phyloP scores from a whole-genome alignment of 2,329 filamentous ascomycete genomes.

The Nemania diffusa region DNA sequence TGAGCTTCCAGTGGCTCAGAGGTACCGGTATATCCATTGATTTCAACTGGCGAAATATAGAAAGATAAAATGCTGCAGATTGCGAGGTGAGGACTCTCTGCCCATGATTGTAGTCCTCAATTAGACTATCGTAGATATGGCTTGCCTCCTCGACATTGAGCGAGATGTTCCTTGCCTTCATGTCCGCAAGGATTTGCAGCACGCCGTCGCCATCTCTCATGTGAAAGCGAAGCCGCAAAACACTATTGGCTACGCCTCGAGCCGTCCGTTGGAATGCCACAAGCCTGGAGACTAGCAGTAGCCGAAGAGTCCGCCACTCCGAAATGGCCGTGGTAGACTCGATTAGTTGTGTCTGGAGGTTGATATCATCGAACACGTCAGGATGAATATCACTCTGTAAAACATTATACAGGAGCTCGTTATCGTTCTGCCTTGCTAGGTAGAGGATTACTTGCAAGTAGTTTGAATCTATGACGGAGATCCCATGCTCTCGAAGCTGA shows the following conservation, averaged over 20 bases:
- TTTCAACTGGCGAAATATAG: conserved; percentile 51
- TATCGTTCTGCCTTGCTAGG: conserved; percentile 69
- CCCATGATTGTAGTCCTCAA: conserved; percentile 38
- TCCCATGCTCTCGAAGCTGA: conserved; percentile 69
- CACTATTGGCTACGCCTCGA: conserved; percentile 48
- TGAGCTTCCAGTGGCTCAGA: conserved; percentile 55
- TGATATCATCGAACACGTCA: conserved; percentile 63
- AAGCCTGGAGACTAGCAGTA: conserved; percentile 59
- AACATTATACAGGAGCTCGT: conserved; percentile 58
- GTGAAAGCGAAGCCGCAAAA: conserved; percentile 49
- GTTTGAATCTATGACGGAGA: conserved; percentile 69
- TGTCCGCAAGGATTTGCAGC: conserved; percentile 52
- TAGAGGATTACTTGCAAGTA: conserved; percentile 74
- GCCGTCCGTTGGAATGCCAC: conserved; percentile 48
- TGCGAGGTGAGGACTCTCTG: conserved; percentile 37
- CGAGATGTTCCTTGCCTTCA: conserved; percentile 50
- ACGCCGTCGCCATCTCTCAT: conserved; percentile 44
- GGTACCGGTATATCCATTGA: conserved; percentile 55
- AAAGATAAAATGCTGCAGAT: conserved; percentile 46
- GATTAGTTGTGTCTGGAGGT: conserved; percentile 55
- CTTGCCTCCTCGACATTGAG: conserved; percentile 47
- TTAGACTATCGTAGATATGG: conserved; percentile 47
- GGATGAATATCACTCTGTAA: conserved; percentile 64
- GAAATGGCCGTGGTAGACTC: conserved; percentile 49
- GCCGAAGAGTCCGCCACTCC: conserved; percentile 55